These are phyloP conservation scores for Spizellomyces punctatus DNA, from an alignment of 192 early-diverging fungal species.

Conservation along the genomic window DNA sequence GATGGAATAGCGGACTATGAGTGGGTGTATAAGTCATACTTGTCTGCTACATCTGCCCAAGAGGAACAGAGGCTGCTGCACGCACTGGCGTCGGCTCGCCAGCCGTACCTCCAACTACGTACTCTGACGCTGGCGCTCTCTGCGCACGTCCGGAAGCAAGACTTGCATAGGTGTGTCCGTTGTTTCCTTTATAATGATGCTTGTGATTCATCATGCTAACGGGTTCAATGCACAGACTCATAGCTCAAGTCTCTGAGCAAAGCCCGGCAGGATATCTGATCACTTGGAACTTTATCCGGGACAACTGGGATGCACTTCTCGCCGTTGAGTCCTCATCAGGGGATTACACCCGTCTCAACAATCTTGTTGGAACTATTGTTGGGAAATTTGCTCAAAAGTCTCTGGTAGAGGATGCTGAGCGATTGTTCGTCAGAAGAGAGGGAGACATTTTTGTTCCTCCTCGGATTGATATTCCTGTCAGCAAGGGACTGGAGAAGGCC, in stretches of 20 bases:
- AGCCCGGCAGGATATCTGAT: conserved; percentile 21
- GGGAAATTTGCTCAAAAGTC: conserved; percentile 15
- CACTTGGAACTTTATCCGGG: conserved; percentile 38
- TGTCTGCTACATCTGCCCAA: conserved; percentile 30
- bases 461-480: conserved; percentile 23
- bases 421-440: conserved; percentile 32
- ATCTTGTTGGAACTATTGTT: conserved; percentile 28
- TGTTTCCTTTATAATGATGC: neutral
- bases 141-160: conserved; percentile 32
- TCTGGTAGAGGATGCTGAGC: conserved; percentile 33
- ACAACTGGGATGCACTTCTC: conserved; percentile 25
- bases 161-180: neutral
- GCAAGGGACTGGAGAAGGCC: conserved; percentile 41
- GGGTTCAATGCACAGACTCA: conserved; percentile 2
- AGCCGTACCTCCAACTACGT: conserved; percentile 25
- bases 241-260: conserved; percentile 19
- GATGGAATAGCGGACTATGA: conserved; percentile 33
- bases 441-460: conserved; percentile 31
- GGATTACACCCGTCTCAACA: conserved; percentile 25
- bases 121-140: conserved; percentile 30
- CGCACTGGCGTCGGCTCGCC: conserved; percentile 27
- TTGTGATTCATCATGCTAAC: too few species aligned
- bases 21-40: conserved; percentile 26
- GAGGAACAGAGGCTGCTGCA: conserved; percentile 33
- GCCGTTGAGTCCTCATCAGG: conserved; percentile 1